A percentile compares a stretch with the other conserved stretches of the same genome.
Evolutionary conservation across 2,329 filamentous ascomycete species (phyloP).

Genomic region (Aureobasidium namibiae): DNA sequence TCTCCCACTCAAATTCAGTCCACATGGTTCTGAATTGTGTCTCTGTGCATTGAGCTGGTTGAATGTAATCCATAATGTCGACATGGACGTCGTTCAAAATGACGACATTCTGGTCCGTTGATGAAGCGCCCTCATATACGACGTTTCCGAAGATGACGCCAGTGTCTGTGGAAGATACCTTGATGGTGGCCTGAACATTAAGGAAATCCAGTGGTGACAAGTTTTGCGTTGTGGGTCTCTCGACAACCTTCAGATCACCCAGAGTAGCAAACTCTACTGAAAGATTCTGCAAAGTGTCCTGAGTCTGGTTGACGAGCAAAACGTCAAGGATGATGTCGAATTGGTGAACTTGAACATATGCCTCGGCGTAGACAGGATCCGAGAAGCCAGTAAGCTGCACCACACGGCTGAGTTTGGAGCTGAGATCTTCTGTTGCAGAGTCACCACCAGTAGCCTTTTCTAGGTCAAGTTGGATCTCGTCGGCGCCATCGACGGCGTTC

Average conservation of each 20-base stretch:
- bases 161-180: constrained; percentile 95
- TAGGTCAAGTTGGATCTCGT: constrained; percentile 82
- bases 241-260: constrained; percentile 94
- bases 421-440: constrained; percentile 71
- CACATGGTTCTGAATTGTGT: constrained; percentile 99
- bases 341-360: constrained; percentile 97
- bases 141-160: constrained; percentile 99
- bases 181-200: constrained; percentile 97
- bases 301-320: constrained; percentile 92
- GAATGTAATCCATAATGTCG: constrained; percentile 99
- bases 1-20: constrained; percentile 99
- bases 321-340: constrained; percentile 98
- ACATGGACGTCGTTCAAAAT: constrained; percentile 98
- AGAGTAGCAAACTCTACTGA: constrained; percentile 98
- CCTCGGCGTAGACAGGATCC: constrained; percentile 96
- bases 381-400: constrained; percentile 98
- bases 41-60: constrained; percentile 91
- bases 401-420: constrained; percentile 89
- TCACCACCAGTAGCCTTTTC: constrained; percentile 93
- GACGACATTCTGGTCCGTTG: constrained; percentile 89
- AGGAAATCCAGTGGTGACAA: constrained; percentile 92
- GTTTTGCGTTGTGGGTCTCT: constrained; percentile 92
- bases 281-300: constrained; percentile 90
- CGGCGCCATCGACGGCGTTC: constrained; percentile 69
- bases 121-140: constrained; percentile 89